These are phyloP conservation scores for Cokeromyces recurvatus DNA, from an alignment of 371 early-diverging fungal species.

Conservation along the genomic window DNA sequence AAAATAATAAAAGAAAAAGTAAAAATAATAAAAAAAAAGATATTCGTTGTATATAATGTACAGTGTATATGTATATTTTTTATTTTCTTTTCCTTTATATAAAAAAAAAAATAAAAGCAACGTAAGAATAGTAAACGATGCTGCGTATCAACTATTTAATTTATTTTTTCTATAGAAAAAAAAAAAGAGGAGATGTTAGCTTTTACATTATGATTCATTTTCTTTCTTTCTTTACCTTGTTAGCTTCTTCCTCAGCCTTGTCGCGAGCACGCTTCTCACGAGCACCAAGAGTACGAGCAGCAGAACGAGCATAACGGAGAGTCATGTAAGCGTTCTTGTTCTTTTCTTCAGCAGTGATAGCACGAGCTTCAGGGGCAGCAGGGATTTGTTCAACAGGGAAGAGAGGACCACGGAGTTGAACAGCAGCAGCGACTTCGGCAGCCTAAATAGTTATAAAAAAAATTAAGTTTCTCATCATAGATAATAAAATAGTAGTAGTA, in stretches of 20 bases:
- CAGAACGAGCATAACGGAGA: constrained; percentile 87
- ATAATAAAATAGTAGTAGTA: too few relatives aligned
- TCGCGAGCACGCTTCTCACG: constrained; percentile 78
- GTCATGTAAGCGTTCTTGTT: constrained; percentile 74
- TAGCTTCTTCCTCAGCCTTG: constrained; percentile 83
- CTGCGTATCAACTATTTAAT: too few relatives aligned
- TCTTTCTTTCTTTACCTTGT: constrained; percentile 52
- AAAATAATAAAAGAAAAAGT: too few relatives aligned
- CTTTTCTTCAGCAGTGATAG: constrained; percentile 84
- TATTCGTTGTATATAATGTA: too few relatives aligned
- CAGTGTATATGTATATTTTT: not conserved
- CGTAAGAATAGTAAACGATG: too few relatives aligned
- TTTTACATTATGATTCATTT: not conserved
- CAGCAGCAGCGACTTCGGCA: constrained; percentile 60
- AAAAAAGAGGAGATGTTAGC: constrained; percentile 5
- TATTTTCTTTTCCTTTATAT: too few relatives aligned
- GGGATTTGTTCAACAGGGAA: constrained; percentile 70
- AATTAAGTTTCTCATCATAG: too few relatives aligned
- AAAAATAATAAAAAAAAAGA: too few relatives aligned
- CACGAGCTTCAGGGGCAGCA: constrained; percentile 70
- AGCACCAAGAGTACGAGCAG: constrained; percentile 76
- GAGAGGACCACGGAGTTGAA: constrained; percentile 70
- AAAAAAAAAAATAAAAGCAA: constrained; percentile 1
- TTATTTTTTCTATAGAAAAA: constrained; percentile 32
- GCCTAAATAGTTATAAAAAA: too few relatives aligned